A percentile compares a stretch with the other conserved stretches of the same genome.
Evolutionary conservation across 768 basidiomycete genomes (phyloP).

Genomic region (Russula abietina): DNA sequence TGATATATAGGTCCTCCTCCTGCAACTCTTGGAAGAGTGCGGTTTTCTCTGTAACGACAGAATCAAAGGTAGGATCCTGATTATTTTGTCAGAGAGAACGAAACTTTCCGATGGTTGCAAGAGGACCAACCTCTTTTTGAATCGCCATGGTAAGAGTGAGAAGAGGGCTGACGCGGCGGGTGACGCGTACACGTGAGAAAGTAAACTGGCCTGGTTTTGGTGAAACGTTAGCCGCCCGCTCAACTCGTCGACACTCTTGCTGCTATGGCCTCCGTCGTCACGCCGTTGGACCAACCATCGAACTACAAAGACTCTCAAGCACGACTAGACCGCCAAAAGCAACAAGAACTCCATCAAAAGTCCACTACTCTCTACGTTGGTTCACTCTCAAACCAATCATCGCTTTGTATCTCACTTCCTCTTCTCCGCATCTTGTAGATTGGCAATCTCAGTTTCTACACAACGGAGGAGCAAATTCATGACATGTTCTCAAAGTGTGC

Average conservation of each 20-base stretch:
- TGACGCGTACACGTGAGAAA: constrained; percentile 22
- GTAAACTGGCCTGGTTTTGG: background rate
- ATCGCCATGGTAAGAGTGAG: constrained; percentile 54
- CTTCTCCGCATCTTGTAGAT: constrained; percentile 41
- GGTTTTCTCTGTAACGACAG: constrained; percentile 83
- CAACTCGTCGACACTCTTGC: background rate
- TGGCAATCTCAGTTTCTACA: constrained; percentile 91
- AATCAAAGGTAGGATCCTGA: constrained; percentile 87
- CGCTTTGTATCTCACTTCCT: background rate
- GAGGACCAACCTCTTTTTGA: constrained; percentile 59
- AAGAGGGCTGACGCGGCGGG: constrained; percentile 22
- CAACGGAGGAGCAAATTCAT: constrained; percentile 94
- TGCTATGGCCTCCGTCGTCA: constrained; percentile 55
- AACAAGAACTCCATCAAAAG: constrained; percentile 73
- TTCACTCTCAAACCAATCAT: constrained; percentile 12
- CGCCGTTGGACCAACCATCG: constrained; percentile 85
- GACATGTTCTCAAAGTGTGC: constrained; percentile 90
- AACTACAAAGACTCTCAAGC: constrained; percentile 95
- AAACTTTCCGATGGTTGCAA: background rate
- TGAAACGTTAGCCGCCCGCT: background rate
- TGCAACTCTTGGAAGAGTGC: constrained; percentile 82
- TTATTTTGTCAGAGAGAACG: background rate
- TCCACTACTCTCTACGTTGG: constrained; percentile 90
- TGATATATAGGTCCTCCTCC: constrained; percentile 88
- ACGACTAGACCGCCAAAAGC: constrained; percentile 69